Base-by-base conservation (phyloP, 2,329 filamentous ascomycete species). In the Ophiostoma australiae region DNA sequence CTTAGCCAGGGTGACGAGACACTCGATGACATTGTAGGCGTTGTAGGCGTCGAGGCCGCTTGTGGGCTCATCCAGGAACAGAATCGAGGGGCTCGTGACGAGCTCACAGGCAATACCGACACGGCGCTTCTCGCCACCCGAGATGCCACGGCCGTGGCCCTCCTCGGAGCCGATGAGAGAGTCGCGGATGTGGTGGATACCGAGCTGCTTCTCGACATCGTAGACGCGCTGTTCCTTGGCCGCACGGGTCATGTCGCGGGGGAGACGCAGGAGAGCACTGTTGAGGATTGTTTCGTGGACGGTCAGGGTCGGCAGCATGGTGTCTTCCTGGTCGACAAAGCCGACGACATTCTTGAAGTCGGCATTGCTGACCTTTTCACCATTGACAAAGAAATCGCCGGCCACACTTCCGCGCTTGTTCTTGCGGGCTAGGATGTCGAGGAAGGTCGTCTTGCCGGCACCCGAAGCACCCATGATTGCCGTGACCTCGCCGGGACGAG, bases 391-490 rank as follows among this genome's bases (percentile, higher is more conserved):
- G 76, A 97, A 97, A 72, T 94, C 87, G 27, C 96, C 96, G 10
- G 85, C 82, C 0, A 91, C 87, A 1, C 84, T 80, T 55, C 95
- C 96, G 44, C 93, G 89, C 81, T 99, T 99, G 81, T 98, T 98
- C 84, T 98, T 99, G 74, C 94, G 89, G 10, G 95, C 95, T 67
- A 99, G 84, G 72, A 99, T 97, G 78, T 99, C 95, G 65, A 99
- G 83, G 80, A 99, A 98, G 0, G 93, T 97, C 0, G 95, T 99
- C 82, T 99, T 99, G 72, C 95, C 95, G 61, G 95, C 96, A 39
- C 95, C 95, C 0, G 95, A 99, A 8, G 95, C 94, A 71, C 95
- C 95, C 94, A 99, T 99, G 76, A 99, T 97, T 10, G 95, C 95
- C 75, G 94, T 92, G 8, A 98, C 88, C 79, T 99, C 93, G n/a